Conservation (phyloP, 139 green algal species). For the Chlorella sp. region DNA sequence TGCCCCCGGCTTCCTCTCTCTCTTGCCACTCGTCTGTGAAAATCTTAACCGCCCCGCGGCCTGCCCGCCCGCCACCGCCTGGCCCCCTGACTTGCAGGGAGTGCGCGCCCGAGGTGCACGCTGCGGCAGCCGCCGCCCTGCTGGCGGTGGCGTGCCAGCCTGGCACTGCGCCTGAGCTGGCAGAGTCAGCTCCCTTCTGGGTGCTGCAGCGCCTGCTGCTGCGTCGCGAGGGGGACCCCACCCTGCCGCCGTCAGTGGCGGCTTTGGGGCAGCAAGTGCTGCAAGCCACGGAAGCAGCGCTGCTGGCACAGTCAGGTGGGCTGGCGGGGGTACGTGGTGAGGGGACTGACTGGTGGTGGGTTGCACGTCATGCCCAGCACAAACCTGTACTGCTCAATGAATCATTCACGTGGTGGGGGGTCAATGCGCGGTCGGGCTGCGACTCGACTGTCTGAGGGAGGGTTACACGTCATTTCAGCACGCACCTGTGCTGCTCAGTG, state of each 20-base stretch:
- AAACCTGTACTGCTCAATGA: no score
- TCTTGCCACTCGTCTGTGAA: background rate
- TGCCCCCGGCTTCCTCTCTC: background rate
- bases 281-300: background rate
- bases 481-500: no score
- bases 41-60: background rate
- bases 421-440: no score
- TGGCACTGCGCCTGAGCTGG: background rate
- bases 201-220: slow-evolving; percentile 2
- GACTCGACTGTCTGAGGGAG: no score
- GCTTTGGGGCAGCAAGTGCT: background rate
- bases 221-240: background rate
- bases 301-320: slow-evolving; percentile 5
- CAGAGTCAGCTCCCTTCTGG: background rate
- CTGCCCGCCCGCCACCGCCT: background rate
- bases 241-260: background rate
- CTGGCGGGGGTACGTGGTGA: no score
- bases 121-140: background rate
- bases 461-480: no score
- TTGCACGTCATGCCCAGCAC: no score
- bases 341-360: no score
- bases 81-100: background rate
- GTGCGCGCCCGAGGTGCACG: slow-evolving; percentile 5
- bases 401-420: no score
- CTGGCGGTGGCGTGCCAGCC: background rate